Evolutionary conservation across 2,329 filamentous ascomycete species (phyloP), one percentile per base, ranked within the genome.

Genomic region (Neurospora sp.): DNA sequence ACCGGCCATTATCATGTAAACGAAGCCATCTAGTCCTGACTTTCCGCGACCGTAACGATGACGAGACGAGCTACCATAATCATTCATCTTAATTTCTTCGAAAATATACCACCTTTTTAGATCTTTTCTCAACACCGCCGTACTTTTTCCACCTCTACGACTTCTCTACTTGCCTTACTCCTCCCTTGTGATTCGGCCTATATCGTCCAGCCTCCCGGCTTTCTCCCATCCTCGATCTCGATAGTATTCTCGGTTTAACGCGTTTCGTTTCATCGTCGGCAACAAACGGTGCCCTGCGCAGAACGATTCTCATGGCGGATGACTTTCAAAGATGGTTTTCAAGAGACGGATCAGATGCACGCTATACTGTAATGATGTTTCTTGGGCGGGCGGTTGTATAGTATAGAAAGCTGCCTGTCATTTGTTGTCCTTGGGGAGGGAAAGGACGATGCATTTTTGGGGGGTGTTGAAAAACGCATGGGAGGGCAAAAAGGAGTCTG

Each of bases 1-100:
- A 38, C 88, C 88, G 33, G 87, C 88, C 72, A 90, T 90, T 74
- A 90, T 90, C 78, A 90, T 90, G 88, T 90, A 84, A 84, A 72
- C 58, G 39, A 66, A 33, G 43, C 38, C 66, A 38, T 38, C 13
- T n/a, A 11, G 52, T 19, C 52, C 52, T 62, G 28, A 62, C 28
- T 62, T 62, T 62, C 28, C 52, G 52, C 52, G 28, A 62, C 52
- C 52, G 52, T 36, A 62, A 62, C 52, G 52, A 62, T 62, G 52
- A 62, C 52, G 52, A 62, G 52, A 62, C 52, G 52, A 62, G 52
- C 52, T 36, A 62, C 23, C 19, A 62, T 62, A 62, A 62, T 62
- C 52, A 36, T 62, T 62, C 28, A 33, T 62, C 52, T 62, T 62
- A 62, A 62, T 62, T 36, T 62, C 23, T 62, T 62, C 52, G 15